A percentile compares a stretch with the other conserved stretches of the same genome.
These are phyloP conservation scores for Wickerhamiella azyma DNA, from an alignment of 805 yeast genomes.

Conservation along the genomic window DNA sequence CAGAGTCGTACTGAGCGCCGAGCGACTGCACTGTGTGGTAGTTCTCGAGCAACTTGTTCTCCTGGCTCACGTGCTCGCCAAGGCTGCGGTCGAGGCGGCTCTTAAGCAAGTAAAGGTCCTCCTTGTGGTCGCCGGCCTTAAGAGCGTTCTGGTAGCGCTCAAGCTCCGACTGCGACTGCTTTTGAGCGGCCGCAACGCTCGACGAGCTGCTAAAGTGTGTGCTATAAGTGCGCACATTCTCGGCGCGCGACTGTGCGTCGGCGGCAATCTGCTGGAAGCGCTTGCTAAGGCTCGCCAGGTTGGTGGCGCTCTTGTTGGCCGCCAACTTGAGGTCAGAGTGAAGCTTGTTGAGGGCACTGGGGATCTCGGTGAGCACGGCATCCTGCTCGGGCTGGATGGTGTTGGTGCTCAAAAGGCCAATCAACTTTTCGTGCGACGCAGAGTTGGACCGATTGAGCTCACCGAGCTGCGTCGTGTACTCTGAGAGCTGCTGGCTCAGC, in stretches of 20 bases:
- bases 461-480: conserved; percentile 64
- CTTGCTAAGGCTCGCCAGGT: neutral
- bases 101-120: conserved; percentile 72
- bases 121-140: neutral
- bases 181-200: neutral
- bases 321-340: conserved; percentile 69
- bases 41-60: conserved; percentile 78
- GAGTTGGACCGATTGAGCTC: conserved; percentile 40
- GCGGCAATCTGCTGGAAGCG: neutral
- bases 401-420: neutral
- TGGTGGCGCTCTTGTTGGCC: neutral
- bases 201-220: neutral
- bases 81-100: conserved; percentile 61
- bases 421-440: neutral
- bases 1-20: conserved; percentile 77
- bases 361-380: conserved; percentile 15
- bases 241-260: conserved; percentile 5
- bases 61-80: conserved; percentile 65
- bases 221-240: conserved; percentile 2
- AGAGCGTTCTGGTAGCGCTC: conserved; percentile 28
- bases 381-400: neutral
- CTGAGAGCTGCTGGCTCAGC: conserved; percentile 59
- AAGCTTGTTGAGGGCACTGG: conserved; percentile 27
- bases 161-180: conserved; percentile 37
- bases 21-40: conserved; percentile 74